Percentiles rank a stretch among this genome's conserved stretches.
These are phyloP conservation scores for Eutrema salsugineum DNA, from an alignment of 441 rosid genomes.

Conservation along the genomic window DNA sequence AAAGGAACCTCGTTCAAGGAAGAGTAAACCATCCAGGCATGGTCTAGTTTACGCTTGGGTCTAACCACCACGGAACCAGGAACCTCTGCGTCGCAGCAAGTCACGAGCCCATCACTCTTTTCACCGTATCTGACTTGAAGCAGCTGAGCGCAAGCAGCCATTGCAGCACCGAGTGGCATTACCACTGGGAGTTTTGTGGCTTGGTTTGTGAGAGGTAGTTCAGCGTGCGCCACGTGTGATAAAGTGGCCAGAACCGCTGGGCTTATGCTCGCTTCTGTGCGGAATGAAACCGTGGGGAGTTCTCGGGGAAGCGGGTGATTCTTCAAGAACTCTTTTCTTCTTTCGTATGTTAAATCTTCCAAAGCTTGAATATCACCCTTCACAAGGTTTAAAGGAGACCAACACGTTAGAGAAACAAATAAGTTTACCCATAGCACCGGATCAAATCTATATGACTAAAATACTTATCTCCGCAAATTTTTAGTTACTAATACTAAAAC, in stretches of 20 bases:
- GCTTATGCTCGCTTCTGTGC: slow-evolving; percentile 83
- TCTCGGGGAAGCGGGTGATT: slow-evolving; percentile 71
- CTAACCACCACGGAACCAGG: slow-evolving; percentile 87
- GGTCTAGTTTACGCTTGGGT: slow-evolving; percentile 79
- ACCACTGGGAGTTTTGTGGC: slow-evolving; percentile 77
- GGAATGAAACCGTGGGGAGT: slow-evolving; percentile 83
- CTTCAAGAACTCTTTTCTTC: slow-evolving; percentile 71
- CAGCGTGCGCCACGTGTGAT: slow-evolving; percentile 91
- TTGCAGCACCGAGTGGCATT: slow-evolving; percentile 92
- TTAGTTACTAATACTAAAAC: too few species aligned
- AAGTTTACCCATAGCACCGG: not conserved
- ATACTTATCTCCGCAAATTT: too few species aligned
- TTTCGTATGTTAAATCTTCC: slow-evolving; percentile 91
- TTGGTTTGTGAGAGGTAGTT: slow-evolving; percentile 58
- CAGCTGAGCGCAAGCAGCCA: slow-evolving; percentile 96
- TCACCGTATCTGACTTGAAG: slow-evolving; percentile 79
- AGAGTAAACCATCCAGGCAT: slow-evolving; percentile 98
- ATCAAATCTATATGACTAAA: not conserved
- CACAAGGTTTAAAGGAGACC: not conserved
- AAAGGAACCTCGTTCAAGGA: slow-evolving; percentile 64
- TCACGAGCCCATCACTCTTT: slow-evolving; percentile 90
- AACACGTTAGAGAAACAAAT: not conserved
- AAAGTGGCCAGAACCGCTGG: slow-evolving; percentile 79
- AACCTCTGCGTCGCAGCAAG: slow-evolving; percentile 88
- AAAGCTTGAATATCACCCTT: slow-evolving; percentile 91